Percentiles rank a stretch among this genome's conserved stretches.
Conservation (phyloP, 2,329 filamentous ascomycete genomes). For the Tetracladium maxilliforme region DNA sequence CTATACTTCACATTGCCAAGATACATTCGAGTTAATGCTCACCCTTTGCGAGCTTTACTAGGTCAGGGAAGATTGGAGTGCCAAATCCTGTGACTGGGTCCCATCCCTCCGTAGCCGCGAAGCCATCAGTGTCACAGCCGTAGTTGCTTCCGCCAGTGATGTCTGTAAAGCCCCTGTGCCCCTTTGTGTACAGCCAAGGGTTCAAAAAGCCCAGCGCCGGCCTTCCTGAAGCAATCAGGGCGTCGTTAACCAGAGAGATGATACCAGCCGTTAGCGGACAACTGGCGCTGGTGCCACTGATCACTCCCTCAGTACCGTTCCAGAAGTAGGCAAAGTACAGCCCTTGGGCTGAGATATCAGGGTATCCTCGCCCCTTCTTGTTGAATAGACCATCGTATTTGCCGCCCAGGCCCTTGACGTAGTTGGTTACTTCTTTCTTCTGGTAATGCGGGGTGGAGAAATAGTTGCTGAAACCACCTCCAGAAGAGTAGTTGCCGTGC, state of each 20-base stretch:
- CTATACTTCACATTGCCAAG: no score
- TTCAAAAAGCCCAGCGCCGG: slow-evolving; percentile 25
- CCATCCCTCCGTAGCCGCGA: slow-evolving; percentile 16
- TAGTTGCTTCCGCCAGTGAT: slow-evolving; percentile 20
- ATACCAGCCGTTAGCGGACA: slow-evolving; percentile 40
- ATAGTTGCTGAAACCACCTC: slow-evolving; percentile 36
- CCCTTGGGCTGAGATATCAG: slow-evolving; percentile 38
- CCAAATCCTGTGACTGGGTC: slow-evolving; percentile 20
- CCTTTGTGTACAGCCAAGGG: slow-evolving; percentile 23
- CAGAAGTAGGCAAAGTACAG: slow-evolving; percentile 33
- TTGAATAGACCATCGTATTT: slow-evolving; percentile 31
- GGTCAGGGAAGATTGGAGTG: slow-evolving; percentile 12
- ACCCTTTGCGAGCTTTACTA: no score
- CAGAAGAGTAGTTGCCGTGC: slow-evolving; percentile 20
- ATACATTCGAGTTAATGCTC: no score
- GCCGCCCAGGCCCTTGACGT: slow-evolving; percentile 22
- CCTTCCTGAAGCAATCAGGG: slow-evolving; percentile 33
- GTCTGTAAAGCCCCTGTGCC: slow-evolving; percentile 20
- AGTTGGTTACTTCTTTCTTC: slow-evolving; percentile 20
- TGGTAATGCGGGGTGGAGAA: slow-evolving; percentile 32
- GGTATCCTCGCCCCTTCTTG: slow-evolving; percentile 27
- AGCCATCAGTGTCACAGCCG: slow-evolving; percentile 18
- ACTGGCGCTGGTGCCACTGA: slow-evolving; percentile 37
- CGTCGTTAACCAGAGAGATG: slow-evolving; percentile 47
- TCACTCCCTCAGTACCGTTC: slow-evolving; percentile 16